A percentile compares a stretch with the other conserved stretches of the same genome.
These are phyloP conservation scores for Elongisporangium senticosum DNA, from an alignment of 352 stramenopile species.

Conservation along the genomic window DNA sequence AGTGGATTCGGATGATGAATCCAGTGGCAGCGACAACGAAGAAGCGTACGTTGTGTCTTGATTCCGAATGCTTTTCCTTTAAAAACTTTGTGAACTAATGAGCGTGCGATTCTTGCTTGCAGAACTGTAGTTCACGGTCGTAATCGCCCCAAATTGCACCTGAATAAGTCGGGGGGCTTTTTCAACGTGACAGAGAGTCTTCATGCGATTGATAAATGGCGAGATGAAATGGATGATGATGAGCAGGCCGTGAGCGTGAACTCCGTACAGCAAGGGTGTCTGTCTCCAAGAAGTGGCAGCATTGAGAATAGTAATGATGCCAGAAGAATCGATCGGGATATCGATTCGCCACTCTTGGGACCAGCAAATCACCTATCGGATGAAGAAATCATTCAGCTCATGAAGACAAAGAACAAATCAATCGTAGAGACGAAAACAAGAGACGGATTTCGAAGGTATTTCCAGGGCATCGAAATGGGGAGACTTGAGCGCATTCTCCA, in stretches of 20 bases:
- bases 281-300: slow-evolving; percentile 13
- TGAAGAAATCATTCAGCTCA: slow-evolving; percentile 37
- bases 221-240: slow-evolving; percentile 59
- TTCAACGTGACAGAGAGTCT: slow-evolving; percentile 74
- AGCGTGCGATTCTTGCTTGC: slow-evolving; percentile 3
- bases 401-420: slow-evolving; percentile 39
- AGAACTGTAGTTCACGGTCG: slow-evolving; percentile 1
- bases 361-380: slow-evolving; percentile 40
- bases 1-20: background rate
- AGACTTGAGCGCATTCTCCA: slow-evolving; percentile 44
- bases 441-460: slow-evolving; percentile 65
- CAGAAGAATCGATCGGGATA: slow-evolving; percentile 1
- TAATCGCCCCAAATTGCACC: slow-evolving; percentile 15
- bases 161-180: slow-evolving; percentile 23
- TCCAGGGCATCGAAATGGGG: slow-evolving; percentile 44
- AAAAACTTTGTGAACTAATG: background rate
- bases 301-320: background rate
- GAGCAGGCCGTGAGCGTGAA: slow-evolving; percentile 19
- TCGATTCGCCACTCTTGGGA: slow-evolving; percentile 19
- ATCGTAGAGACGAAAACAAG: slow-evolving; percentile 59
- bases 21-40: background rate
- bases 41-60: slow-evolving; percentile 4
- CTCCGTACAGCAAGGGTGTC: slow-evolving; percentile 23
- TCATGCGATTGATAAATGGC: slow-evolving; percentile 67
- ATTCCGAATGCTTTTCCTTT: background rate